These are phyloP conservation scores for Ailanthus altissimus DNA, from an alignment of 345 rosid genomes.

Conservation along the genomic window DNA sequence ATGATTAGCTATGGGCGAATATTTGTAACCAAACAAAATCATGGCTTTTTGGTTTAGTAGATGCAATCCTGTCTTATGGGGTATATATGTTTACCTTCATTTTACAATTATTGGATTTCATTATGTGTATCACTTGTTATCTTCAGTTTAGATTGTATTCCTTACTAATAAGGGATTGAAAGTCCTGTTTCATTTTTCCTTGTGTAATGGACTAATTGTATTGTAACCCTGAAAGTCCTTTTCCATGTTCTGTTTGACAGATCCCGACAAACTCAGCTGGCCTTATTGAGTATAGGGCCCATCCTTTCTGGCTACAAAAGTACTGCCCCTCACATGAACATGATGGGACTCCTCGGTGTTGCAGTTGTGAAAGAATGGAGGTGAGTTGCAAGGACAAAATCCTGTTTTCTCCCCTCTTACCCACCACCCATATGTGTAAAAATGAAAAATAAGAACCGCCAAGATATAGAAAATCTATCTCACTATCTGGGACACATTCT, in stretches of 20 bases:
- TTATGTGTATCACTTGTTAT: not conserved
- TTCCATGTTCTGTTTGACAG: constrained; percentile 34
- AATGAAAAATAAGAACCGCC: constrained; percentile 8
- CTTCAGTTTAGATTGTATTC: not conserved
- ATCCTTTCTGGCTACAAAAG: constrained; percentile 84
- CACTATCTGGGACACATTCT: not conserved
- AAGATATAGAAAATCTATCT: not conserved
- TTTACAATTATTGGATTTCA: not conserved
- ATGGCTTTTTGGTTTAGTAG: not conserved
- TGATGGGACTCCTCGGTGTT: constrained; percentile 79
- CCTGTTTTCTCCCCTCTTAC: not conserved
- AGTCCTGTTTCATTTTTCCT: not conserved
- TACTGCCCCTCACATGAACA: constrained; percentile 94
- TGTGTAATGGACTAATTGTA: not conserved
- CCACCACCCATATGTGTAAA: not conserved
- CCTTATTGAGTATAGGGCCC: constrained; percentile 69
- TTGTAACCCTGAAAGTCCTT: not conserved
- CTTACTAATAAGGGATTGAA: too few relatives aligned
- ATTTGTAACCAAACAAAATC: not conserved
- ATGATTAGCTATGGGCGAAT: not conserved
- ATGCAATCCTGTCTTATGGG: not conserved
- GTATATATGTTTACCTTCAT: not conserved
- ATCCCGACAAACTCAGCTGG: constrained; percentile 72
- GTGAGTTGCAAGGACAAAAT: constrained; percentile 39
- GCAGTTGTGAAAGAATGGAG: constrained; percentile 87